Evolutionary conservation across 2,329 filamentous ascomycete genomes (phyloP).

Genomic region (Colletotrichum plurivorum): DNA sequence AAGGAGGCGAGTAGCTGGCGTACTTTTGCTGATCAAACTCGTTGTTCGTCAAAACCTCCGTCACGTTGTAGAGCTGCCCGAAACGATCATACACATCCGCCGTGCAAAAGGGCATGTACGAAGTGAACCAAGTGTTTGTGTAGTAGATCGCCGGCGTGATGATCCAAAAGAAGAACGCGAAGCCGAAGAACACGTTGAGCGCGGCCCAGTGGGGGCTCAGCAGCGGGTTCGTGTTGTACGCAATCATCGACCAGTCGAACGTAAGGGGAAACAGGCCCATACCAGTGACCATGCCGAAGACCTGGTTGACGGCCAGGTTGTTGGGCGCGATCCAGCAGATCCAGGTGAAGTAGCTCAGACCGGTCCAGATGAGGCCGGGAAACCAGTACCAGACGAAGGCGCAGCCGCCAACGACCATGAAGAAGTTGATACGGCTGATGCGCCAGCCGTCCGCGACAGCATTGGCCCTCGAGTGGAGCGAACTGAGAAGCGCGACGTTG

Average conservation of each 20-base stretch:
- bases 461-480: constrained; percentile 51
- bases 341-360: constrained; percentile 58
- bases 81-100: constrained; percentile 66
- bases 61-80: constrained; percentile 62
- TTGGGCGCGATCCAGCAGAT: constrained; percentile 64
- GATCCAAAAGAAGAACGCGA: constrained; percentile 66
- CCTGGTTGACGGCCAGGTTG: constrained; percentile 60
- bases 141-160: constrained; percentile 72
- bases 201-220: constrained; percentile 71
- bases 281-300: constrained; percentile 63
- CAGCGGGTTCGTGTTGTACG: constrained; percentile 52
- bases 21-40: constrained; percentile 63
- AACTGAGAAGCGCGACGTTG: constrained; percentile 58
- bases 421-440: constrained; percentile 57
- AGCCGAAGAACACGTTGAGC: constrained; percentile 71
- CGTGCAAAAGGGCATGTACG: constrained; percentile 69
- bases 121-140: constrained; percentile 69
- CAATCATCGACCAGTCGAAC: constrained; percentile 55
- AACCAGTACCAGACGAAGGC: constrained; percentile 66
- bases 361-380: constrained; percentile 60
- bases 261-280: constrained; percentile 57
- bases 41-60: constrained; percentile 56
- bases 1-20: constrained; percentile 65
- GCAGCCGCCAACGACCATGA: constrained; percentile 52
- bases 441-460: constrained; percentile 47